Base-by-base conservation (phyloP, 164 flowering plant species). In the Annona cherimola region DNA sequence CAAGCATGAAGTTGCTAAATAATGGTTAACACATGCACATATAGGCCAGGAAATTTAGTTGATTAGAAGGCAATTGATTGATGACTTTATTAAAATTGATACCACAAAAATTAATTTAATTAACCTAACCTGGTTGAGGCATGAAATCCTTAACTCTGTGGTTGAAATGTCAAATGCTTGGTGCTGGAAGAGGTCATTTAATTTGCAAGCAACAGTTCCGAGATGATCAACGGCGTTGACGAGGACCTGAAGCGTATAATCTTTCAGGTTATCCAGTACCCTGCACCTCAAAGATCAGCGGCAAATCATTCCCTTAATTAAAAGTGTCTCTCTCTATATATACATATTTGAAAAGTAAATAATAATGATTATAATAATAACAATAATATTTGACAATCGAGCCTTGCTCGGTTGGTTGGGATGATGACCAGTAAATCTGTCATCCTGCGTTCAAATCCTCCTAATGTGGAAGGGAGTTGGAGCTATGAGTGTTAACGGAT, bases 211-310 rank as follows among this genome's bases (percentile, higher is more conserved):
- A 76, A 96, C 97, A 67, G 97, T 93, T 45, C 98, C 99, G 71
- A 96, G 95, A 78, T 96, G 99, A 83, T 96, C 99, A 72, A 96
- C 96, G 70, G 98, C 95, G 85, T 96, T 96, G 44, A 96, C 99
- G 50, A 96, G 91, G 67, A 97, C 99, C 71, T 89, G 75, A 11
- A 96, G 94, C 61, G 96, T 85, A 84, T 96, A 96, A 78, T 92
- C 99, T 78, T 96, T 96, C 75, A 96, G 84, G 81, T 91, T 91
- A 74, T 93, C 97, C 66, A 93, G 82, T 59, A 96, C 97, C 96
- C 99, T 96, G 70, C 60, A n/a, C n/a, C n/a, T n/a, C n/a, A n/a
- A n/a, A n/a, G n/a, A n/a, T n/a, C n/a, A n/a, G 35, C 18, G 14
- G 57, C 4, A 46, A 66, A 43, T 42, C 42, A 59, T 69, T 65